Conservation (phyloP, 352 stramenopile genomes). For the Pythium brachiatum region DNA sequence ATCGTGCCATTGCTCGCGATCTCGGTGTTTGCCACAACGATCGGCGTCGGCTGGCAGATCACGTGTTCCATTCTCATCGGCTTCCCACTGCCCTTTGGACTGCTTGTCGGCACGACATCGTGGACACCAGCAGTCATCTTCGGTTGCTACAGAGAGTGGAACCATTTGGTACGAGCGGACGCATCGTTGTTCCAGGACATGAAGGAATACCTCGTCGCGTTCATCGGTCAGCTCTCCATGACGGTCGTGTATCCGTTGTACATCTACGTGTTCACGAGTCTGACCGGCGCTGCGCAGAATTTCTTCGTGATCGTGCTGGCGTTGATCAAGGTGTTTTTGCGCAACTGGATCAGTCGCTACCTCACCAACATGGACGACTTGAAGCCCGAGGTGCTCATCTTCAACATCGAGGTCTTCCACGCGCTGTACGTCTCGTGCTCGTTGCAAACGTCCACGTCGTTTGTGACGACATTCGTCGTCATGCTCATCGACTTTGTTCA, state of each 20-base stretch:
- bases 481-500: slow-evolving; percentile 32
- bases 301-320: slow-evolving; percentile 36
- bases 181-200: slow-evolving; percentile 16
- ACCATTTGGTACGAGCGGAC: slow-evolving; percentile 21
- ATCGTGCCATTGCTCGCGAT: slow-evolving; percentile 12
- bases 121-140: slow-evolving; percentile 26
- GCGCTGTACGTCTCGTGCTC: slow-evolving; percentile 34
- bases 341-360: slow-evolving; percentile 34
- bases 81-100: slow-evolving; percentile 42
- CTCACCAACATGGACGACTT: slow-evolving; percentile 29
- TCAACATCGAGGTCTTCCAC: slow-evolving; percentile 54
- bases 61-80: slow-evolving; percentile 28
- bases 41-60: slow-evolving; percentile 25
- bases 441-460: slow-evolving; percentile 30
- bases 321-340: slow-evolving; percentile 37
- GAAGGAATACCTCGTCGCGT: slow-evolving; percentile 21
- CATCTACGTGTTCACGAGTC: slow-evolving; percentile 32
- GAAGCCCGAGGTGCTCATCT: slow-evolving; percentile 42
- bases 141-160: slow-evolving; percentile 29
- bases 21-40: slow-evolving; percentile 24
- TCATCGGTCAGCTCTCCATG: slow-evolving; percentile 33
- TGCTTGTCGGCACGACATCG: slow-evolving; percentile 19
- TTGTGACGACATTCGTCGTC: slow-evolving; percentile 22
- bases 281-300: slow-evolving; percentile 15
- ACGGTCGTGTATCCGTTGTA: slow-evolving; percentile 46